A percentile compares a stretch with the other conserved stretches of the same genome.
Evolutionary conservation across 2,329 filamentous ascomycete species (phyloP).

Genomic region (Pezicula carpinea): DNA sequence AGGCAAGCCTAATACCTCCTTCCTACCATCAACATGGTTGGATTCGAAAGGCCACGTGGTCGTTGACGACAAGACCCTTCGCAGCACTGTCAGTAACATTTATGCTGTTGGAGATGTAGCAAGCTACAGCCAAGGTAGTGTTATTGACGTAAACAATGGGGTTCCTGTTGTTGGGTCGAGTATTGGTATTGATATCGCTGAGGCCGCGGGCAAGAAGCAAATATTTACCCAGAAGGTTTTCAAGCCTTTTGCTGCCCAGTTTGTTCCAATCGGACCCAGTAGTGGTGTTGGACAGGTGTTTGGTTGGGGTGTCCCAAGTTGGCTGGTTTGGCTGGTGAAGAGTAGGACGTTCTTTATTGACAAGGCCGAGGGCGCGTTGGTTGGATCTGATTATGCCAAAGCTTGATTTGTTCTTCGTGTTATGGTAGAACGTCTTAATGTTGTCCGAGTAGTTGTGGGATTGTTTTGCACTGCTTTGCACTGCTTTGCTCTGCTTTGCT

Average conservation of each 20-base stretch:
- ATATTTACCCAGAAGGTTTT: conserved; percentile 16
- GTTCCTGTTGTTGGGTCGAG: conserved; percentile 38
- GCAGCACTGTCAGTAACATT: conserved; percentile 25
- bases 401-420: conserved; percentile 1
- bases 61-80: conserved; percentile 40
- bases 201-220: conserved; percentile 1
- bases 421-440: not conserved
- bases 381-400: conserved; percentile 8
- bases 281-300: conserved; percentile 33
- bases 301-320: conserved; percentile 33
- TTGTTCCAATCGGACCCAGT: conserved; percentile 34
- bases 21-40: conserved; percentile 42
- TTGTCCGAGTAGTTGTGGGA: not conserved
- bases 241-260: conserved; percentile 30
- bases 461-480: not conserved
- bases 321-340: conserved; percentile 33
- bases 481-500: not conserved
- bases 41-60: conserved; percentile 41
- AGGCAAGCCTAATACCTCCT: conserved; percentile 34
- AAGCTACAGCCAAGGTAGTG: conserved; percentile 35
- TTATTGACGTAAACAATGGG: conserved; percentile 34
- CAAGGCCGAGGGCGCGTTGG: conserved; percentile 12
- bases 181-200: conserved; percentile 40
- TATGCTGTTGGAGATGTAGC: conserved; percentile 41
- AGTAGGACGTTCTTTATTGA: conserved; percentile 31